phyloP scores from a whole-genome alignment of 2,329 filamentous ascomycete species.

The Trichoderma brevicompactum region DNA sequence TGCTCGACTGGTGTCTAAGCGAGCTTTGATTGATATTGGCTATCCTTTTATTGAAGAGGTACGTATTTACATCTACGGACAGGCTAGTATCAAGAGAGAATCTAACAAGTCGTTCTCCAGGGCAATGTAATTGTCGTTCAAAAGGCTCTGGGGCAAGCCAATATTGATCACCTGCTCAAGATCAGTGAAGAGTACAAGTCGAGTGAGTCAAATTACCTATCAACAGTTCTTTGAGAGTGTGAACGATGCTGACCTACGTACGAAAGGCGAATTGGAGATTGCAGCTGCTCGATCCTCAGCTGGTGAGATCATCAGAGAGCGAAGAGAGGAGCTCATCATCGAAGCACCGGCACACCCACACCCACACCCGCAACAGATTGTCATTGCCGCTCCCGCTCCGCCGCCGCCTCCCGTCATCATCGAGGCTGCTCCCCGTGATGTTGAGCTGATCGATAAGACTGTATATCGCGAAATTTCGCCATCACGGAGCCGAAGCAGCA shows the following conservation, averaged over 20 bases:
- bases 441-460: conserved; percentile 52
- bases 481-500: conserved; percentile 44
- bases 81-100: not conserved
- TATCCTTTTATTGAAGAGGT: conserved; percentile 90
- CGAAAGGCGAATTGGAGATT: conserved; percentile 51
- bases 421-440: conserved; percentile 41
- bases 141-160: conserved; percentile 83
- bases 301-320: conserved; percentile 55
- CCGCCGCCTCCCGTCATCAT: conserved; percentile 41
- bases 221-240: conserved; percentile 29
- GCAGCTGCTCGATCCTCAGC: conserved; percentile 52
- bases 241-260: conserved; percentile 19
- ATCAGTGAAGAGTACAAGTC: conserved; percentile 78
- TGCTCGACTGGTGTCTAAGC: conserved; percentile 75
- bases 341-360: conserved; percentile 36
- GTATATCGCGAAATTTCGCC: conserved; percentile 57
- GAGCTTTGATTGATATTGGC: conserved; percentile 79
- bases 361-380: conserved; percentile 15
- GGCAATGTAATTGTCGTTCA: conserved; percentile 80
- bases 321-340: conserved; percentile 32
- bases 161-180: conserved; percentile 88
- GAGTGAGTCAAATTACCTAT: conserved; percentile 46
- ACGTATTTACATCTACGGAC: conserved; percentile 14
- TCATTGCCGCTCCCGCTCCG: conserved; percentile 36
- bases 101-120: conserved; percentile 48